These are phyloP conservation scores for Aspergillus sp. DNA, from an alignment of 2,329 filamentous ascomycete genomes.

Conservation along the genomic window DNA sequence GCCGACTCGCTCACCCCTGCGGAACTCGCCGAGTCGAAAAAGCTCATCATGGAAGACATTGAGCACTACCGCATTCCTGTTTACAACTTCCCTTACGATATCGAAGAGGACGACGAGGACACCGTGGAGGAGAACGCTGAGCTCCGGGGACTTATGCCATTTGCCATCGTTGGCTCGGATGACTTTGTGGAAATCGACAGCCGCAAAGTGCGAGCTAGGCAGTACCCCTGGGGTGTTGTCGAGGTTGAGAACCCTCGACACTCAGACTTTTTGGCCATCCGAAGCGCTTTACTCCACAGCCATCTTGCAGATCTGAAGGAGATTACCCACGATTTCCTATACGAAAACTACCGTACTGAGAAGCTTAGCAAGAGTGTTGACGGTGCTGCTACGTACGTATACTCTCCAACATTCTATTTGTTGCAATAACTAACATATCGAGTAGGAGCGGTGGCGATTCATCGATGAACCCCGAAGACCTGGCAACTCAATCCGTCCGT, in stretches of 20 bases:
- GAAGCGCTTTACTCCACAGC: slow-evolving; percentile 94
- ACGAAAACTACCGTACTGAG: slow-evolving; percentile 99
- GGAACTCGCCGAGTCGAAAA: slow-evolving; percentile 98
- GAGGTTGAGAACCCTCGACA: slow-evolving; percentile 99
- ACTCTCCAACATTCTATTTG: neutral
- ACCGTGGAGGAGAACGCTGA: slow-evolving; percentile 99
- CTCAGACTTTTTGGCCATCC: slow-evolving; percentile 96
- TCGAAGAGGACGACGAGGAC: slow-evolving; percentile 98
- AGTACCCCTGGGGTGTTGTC: slow-evolving; percentile 98
- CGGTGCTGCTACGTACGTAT: slow-evolving; percentile 78
- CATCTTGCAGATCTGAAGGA: slow-evolving; percentile 98
- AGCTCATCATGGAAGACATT: slow-evolving; percentile 99
- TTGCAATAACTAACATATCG: slow-evolving; percentile 16
- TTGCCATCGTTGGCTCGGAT: slow-evolving; percentile 97
- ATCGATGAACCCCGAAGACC: slow-evolving; percentile 96
- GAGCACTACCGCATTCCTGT: slow-evolving; percentile 99
- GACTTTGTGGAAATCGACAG: slow-evolving; percentile 92
- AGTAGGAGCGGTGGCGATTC: slow-evolving; percentile 61
- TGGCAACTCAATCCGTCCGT: slow-evolving; percentile 94
- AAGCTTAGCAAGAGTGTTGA: slow-evolving; percentile 99
- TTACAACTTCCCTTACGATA: slow-evolving; percentile 99
- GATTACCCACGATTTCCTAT: slow-evolving; percentile 99
- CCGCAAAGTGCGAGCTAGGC: slow-evolving; percentile 85
- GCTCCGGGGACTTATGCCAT: slow-evolving; percentile 95
- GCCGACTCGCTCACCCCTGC: slow-evolving; percentile 95